These are phyloP conservation scores for Tripidium arundinaceum DNA, from an alignment of 202 grass and related monocot species.

Conservation along the genomic window DNA sequence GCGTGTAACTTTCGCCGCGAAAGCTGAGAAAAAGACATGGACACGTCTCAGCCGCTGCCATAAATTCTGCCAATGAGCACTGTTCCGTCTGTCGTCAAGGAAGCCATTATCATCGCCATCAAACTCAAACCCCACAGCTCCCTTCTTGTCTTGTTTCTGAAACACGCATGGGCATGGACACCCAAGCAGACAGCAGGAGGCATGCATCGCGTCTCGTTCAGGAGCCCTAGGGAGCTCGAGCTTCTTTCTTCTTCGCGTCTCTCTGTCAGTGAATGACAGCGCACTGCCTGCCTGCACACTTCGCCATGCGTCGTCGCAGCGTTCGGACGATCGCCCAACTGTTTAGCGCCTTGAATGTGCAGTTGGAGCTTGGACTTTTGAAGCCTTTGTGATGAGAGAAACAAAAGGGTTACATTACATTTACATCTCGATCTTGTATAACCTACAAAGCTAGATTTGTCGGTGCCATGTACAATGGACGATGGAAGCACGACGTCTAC, in stretches of 20 bases:
- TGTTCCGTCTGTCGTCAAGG: conserved; percentile 10
- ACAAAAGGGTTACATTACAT: background rate
- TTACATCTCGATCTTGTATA: background rate
- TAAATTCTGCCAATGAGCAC: background rate
- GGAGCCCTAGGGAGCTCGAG: background rate
- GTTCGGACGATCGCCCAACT: background rate
- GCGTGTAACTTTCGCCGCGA: conserved; percentile 28
- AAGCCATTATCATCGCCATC: background rate
- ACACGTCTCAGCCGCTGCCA: background rate
- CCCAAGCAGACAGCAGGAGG: background rate
- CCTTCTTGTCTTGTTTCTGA: background rate
- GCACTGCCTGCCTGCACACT: background rate
- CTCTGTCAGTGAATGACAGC: background rate
- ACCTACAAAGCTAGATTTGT: conserved; percentile 22
- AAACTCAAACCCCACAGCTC: background rate
- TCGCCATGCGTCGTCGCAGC: background rate
- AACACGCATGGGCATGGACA: background rate
- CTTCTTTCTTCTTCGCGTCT: background rate
- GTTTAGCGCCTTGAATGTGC: background rate
- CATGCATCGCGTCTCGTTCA: background rate
- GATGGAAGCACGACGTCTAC: background rate
- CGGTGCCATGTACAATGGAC: conserved; percentile 12
- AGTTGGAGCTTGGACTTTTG: conserved; percentile 14
- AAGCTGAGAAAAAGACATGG: conserved; percentile 16
- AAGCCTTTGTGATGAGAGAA: background rate